Percentiles rank a stretch among this genome's conserved stretches.
phyloP scores from a whole-genome alignment of 179 eudicot species.

The Silene noctiflora region DNA sequence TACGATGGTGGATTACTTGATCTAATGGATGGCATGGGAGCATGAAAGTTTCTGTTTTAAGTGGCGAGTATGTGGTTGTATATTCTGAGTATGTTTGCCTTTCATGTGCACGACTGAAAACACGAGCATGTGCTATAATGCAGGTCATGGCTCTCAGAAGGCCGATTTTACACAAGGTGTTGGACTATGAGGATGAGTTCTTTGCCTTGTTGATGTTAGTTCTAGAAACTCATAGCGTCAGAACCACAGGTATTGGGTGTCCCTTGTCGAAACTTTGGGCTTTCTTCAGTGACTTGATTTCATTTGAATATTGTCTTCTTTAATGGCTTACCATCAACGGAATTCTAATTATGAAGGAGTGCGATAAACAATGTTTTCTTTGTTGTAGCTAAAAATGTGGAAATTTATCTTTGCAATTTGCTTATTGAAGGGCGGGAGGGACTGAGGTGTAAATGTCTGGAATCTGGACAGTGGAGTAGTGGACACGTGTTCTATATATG shows the following conservation, averaged over 20 bases:
- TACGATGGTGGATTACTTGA: not conserved
- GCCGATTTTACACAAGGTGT: conserved; percentile 75
- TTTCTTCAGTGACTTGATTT: not conserved
- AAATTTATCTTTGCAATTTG: not conserved
- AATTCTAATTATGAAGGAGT: not conserved
- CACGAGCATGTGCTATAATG: conserved; percentile 11
- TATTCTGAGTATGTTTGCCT: not conserved
- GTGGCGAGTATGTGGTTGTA: not conserved
- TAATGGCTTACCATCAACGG: no score
- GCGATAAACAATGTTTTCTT: not conserved
- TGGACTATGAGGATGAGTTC: conserved; percentile 94
- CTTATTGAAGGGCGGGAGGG: not conserved
- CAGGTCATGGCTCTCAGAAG: conserved; percentile 93
- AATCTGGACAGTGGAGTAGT: not conserved
- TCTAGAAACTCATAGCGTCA: conserved; percentile 85
- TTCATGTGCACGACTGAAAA: not conserved
- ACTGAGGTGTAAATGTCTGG: not conserved
- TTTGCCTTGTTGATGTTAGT: conserved; percentile 83
- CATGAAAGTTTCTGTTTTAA: not conserved
- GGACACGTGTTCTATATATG: not conserved
- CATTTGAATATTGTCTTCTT: no score
- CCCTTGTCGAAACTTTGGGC: not conserved
- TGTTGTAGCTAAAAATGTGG: not conserved
- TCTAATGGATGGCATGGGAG: not conserved
- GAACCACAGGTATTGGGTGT: conserved; percentile 62